Percentiles rank a stretch among this genome's conserved stretches.
phyloP scores from a whole-genome alignment of 208 protist genomes.

The Acanthamoeba polyphaga region DNA sequence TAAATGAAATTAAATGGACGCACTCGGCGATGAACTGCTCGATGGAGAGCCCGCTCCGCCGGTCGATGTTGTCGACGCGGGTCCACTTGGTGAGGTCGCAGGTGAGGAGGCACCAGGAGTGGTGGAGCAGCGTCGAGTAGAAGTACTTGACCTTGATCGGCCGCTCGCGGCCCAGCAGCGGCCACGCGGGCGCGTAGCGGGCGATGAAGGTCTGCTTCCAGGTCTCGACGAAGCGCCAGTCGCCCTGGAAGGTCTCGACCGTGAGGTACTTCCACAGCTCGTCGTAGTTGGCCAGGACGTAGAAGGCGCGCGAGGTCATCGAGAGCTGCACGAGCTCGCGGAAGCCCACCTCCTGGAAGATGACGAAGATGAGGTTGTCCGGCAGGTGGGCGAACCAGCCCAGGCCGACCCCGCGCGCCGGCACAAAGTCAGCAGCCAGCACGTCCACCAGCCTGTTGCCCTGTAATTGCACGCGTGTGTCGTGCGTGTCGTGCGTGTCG shows the following conservation, averaged over 20 bases:
- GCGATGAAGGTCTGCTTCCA: conserved; percentile 43
- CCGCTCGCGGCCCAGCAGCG: conserved; percentile 11
- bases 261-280: conserved; percentile 78
- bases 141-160: conserved; percentile 50
- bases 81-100: conserved; percentile 25
- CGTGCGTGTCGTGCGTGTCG: too few relatives aligned
- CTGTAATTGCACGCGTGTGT: neutral
- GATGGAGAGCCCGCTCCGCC: conserved; percentile 16
- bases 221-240: conserved; percentile 45
- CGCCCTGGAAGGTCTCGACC: conserved; percentile 9
- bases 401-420: neutral
- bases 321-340: conserved; percentile 37
- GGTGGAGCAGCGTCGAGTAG: conserved; percentile 33
- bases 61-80: conserved; percentile 58
- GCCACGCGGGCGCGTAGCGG: neutral
- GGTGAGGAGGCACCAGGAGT: conserved; percentile 39
- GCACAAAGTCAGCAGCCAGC: neutral
- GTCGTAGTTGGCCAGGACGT: conserved; percentile 76
- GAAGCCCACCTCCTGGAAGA: conserved; percentile 45
- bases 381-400: neutral
- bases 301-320: conserved; percentile 67
- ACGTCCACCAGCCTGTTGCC: neutral
- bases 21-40: conserved; percentile 36
- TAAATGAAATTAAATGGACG: neutral
- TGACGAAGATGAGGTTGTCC: conserved; percentile 32